These are phyloP conservation scores for Diplodia corticola DNA, from an alignment of 2,329 filamentous ascomycete species.

Conservation along the genomic window DNA sequence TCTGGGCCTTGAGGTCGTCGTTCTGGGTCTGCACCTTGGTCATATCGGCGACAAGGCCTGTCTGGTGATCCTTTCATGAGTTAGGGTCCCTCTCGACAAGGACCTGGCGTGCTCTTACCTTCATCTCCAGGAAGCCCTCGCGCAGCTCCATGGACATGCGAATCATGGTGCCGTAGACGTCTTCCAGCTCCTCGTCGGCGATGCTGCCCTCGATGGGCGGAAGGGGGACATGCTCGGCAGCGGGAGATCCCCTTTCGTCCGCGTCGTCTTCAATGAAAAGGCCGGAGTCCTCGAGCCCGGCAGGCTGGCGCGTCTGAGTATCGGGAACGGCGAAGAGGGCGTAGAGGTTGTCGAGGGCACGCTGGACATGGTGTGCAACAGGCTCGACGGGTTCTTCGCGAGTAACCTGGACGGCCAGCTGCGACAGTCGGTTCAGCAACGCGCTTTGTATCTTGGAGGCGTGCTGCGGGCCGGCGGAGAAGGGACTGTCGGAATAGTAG, in stretches of 20 bases:
- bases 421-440: conserved; percentile 40
- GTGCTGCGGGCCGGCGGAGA: conserved; percentile 25
- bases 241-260: background rate
- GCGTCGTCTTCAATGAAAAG: conserved; percentile 20
- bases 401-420: conserved; percentile 39
- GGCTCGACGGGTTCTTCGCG: conserved; percentile 24
- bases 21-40: background rate
- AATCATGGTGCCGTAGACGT: conserved; percentile 15
- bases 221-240: background rate
- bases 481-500: conserved; percentile 43
- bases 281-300: conserved; percentile 18
- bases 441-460: conserved; percentile 16
- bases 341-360: conserved; percentile 13
- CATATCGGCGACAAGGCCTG: conserved; percentile 14
- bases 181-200: conserved; percentile 14
- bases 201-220: background rate
- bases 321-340: conserved; percentile 18
- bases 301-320: conserved; percentile 14
- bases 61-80: conserved; percentile 19
- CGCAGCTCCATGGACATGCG: conserved; percentile 18
- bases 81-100: conserved; percentile 1
- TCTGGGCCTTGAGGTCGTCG: conserved; percentile 12
- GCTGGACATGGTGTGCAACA: conserved; percentile 19
- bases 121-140: conserved; percentile 13
- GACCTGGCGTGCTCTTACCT: conserved; percentile 12